Evolutionary conservation across 306 rosid species (phyloP), one percentile per base, ranked within the genome.

Genomic region (Gastrolobium villosum): DNA sequence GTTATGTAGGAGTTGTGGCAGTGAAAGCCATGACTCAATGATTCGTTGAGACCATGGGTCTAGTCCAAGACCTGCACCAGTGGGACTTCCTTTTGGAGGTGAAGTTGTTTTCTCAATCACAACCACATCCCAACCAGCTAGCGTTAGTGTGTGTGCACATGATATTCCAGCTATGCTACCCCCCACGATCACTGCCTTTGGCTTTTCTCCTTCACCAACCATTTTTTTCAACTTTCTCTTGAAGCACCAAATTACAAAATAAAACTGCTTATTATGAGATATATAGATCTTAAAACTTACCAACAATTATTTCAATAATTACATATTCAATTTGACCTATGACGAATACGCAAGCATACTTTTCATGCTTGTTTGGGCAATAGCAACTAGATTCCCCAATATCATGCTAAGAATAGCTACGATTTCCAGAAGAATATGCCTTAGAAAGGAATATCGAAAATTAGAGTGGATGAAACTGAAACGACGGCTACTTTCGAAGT

Each of bases 21-120:
- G 81, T 39, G 87, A 54, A 72, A 89, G 73, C 98, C 98, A 94
- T 0, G 96, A 82, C 3, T 54, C 74, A 50, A 90, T 81, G 85
- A 94, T 89, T 63, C 15, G 43, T 40, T 62, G 94, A 54, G 97
- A 57, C 10, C 86, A 84, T 73, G 90, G 82, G 45, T 90, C 92
- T 44, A 94, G 97, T 11, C 92, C 97, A 4, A 94, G 94, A 39
- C 98, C 98, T 6, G 97, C 98, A 55, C 98, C 98, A 45, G 98
- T 90, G 72, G 96, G 88, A 65, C 82, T 86, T 45, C 94, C 91
- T 3, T 85, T 84, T 5, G 89, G 80, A 34, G 93, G 85, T 4
- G 83, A 61, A 28, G 49, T 9, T 26, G 97, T 79, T 83, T 92
- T 94, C 87, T 94, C 96, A 45, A 94, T 72, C 57, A 92, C 84